Base-by-base conservation (phyloP, 192 early-diverging fungal genomes). In the Rhizophagus clarus region DNA sequence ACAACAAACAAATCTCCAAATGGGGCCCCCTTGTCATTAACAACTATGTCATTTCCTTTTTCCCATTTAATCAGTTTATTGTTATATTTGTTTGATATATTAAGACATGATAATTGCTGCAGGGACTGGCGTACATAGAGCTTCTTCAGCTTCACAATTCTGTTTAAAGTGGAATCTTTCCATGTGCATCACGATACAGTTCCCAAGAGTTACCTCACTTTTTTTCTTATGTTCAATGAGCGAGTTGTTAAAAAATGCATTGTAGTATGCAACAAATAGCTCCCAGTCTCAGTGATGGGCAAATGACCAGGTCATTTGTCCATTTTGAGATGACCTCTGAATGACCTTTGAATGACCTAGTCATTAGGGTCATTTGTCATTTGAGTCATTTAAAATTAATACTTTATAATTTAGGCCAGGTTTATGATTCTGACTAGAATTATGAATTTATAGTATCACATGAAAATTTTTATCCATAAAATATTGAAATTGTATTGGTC, bases 1-100 rank as follows among this genome's bases (percentile, higher is more conserved):
- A 67, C 14, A 20, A 15, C n/a, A 67, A 77, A 77, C 29, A 11
- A 77, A 77, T 77, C 61, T 49, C 76, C 76, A 67, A 77, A 77
- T 56, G 20, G 12, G 61, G 32, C 76, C 20, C 63, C 73, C 7
- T 5, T 37, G 37, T 61, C 61, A 63, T 77, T 77, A 56, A 77
- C 49, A 47, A 77, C 24, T 31, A 77, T 64, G 6, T 2, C 32
- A 45, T 22, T 3, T 32, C 61, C 61, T 0, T 61, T 11, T 7
- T 75, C 49, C 49, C 24, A 71, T 6, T 71, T 24, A 40, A 71
- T 71, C 6, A 32, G 10, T 71, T 71, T 7, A 32, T 71, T 71
- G 69, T 71, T 10, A 22, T 5, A 5, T 40, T 71, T 71, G 69
- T 71, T 34, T 71, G 69, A 37, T 20, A 71, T 37, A 11, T 71